These are phyloP conservation scores for Paramecium sexaurelia DNA, from an alignment of 73 alveolate species.

Conservation along the genomic window DNA sequence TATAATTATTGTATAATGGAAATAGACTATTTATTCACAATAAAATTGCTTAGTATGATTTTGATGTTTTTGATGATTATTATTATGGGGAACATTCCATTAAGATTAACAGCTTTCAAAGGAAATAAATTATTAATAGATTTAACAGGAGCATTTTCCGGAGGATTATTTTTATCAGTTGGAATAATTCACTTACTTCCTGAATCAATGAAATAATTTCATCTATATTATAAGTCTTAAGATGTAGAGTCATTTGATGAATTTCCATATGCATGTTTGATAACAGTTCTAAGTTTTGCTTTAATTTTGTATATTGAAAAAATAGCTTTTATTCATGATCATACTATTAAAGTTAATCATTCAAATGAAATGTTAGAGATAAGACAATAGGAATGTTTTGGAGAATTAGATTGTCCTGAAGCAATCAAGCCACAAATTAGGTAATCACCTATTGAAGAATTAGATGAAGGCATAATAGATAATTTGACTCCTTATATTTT, in stretches of 20 bases:
- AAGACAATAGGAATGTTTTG: neutral
- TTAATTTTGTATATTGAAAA: conserved; percentile 84
- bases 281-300: conserved; percentile 80
- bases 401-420: neutral
- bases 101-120: conserved; percentile 50
- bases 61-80: conserved; percentile 37
- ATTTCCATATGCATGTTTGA: conserved; percentile 77
- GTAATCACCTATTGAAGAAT: neutral
- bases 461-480: neutral
- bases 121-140: conserved; percentile 54
- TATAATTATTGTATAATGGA: neutral
- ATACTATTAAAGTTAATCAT: conserved; percentile 57
- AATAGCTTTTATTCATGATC: conserved; percentile 81
- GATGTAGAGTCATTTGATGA: neutral
- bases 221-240: conserved; percentile 39
- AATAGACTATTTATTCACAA: neutral
- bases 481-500: conserved; percentile 78
- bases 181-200: conserved; percentile 85
- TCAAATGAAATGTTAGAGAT: neutral
- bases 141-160: conserved; percentile 84
- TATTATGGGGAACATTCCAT: conserved; percentile 53
- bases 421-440: neutral
- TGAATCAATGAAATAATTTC: conserved; percentile 80
- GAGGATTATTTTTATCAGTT: conserved; percentile 83
- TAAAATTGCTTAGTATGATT: conserved; percentile 11